phyloP scores from a whole-genome alignment of 1,139 yeast species.

The Kazachstania sp. region DNA sequence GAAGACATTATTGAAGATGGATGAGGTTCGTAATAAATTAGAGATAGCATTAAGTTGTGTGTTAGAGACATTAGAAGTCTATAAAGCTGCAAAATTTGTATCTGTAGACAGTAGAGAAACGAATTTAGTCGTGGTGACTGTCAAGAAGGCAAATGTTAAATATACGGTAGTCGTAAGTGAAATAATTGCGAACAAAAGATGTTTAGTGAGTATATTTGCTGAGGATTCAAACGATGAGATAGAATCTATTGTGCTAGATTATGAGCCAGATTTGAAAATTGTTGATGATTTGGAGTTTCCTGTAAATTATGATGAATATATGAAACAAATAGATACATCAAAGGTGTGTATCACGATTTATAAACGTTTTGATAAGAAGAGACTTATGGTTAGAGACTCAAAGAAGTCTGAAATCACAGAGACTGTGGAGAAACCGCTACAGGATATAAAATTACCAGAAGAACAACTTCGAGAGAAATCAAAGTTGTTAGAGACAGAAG shows the following conservation, averaged over 20 bases:
- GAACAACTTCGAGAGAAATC: background rate
- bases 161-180: background rate
- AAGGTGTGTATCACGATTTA: background rate
- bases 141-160: no score
- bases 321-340: background rate
- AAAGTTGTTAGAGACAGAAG: background rate
- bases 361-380: background rate
- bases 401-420: background rate
- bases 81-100: background rate
- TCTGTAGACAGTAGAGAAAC: background rate
- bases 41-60: background rate
- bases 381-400: background rate
- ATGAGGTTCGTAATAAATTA: background rate
- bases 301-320: background rate
- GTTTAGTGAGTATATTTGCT: slow-evolving; percentile 5
- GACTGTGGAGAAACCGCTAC: no score
- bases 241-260: slow-evolving; percentile 1
- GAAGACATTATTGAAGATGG: background rate
- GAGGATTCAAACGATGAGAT: background rate
- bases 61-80: background rate
- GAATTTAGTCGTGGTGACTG: background rate
- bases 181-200: background rate
- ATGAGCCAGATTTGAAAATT: background rate
- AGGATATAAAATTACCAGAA: no score
- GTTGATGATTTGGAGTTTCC: slow-evolving; percentile 2